These are phyloP conservation scores for Tarenaya hassleriana DNA, from an alignment of 345 rosid species.

Conservation along the genomic window DNA sequence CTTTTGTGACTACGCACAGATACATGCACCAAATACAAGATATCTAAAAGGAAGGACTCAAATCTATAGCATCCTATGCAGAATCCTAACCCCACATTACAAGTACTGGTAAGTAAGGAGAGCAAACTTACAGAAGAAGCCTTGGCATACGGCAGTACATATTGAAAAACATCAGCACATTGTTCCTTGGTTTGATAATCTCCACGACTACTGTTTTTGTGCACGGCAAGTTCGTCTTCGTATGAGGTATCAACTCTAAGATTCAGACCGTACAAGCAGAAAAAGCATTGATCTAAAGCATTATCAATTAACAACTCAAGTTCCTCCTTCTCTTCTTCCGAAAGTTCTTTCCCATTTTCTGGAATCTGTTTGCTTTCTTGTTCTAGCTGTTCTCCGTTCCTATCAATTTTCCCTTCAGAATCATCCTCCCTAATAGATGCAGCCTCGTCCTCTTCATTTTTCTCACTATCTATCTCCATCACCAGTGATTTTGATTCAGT, in stretches of 20 bases:
- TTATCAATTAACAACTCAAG: slow-evolving; percentile 76
- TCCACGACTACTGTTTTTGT: slow-evolving; percentile 86
- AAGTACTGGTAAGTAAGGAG: slow-evolving; percentile 20
- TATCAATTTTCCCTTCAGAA: slow-evolving; percentile 28
- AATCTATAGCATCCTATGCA: slow-evolving; percentile 12
- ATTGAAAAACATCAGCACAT: slow-evolving; percentile 96
- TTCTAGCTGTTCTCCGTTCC: slow-evolving; percentile 33
- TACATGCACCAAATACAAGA: slow-evolving; percentile 16
- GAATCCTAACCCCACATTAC: neutral
- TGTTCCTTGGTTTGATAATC: slow-evolving; percentile 97
- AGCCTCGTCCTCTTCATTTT: slow-evolving; percentile 28
- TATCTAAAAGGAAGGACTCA: slow-evolving; percentile 5
- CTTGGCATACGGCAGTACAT: slow-evolving; percentile 82
- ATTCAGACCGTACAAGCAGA: slow-evolving; percentile 94
- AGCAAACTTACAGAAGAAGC: slow-evolving; percentile 77
- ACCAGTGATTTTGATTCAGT: slow-evolving; percentile 31
- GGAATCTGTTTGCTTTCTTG: slow-evolving; percentile 26
- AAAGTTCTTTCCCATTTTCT: slow-evolving; percentile 40
- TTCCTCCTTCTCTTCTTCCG: slow-evolving; percentile 80
- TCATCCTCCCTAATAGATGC: slow-evolving; percentile 33
- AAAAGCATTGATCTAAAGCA: slow-evolving; percentile 93
- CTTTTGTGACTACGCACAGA: neutral
- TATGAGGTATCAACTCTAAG: slow-evolving; percentile 82
- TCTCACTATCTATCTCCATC: slow-evolving; percentile 35
- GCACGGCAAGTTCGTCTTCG: slow-evolving; percentile 83